A percentile compares a stretch with the other conserved stretches of the same genome.
Conservation (phyloP, 352 stramenopile genomes). For the Phytopythium montanum region DNA sequence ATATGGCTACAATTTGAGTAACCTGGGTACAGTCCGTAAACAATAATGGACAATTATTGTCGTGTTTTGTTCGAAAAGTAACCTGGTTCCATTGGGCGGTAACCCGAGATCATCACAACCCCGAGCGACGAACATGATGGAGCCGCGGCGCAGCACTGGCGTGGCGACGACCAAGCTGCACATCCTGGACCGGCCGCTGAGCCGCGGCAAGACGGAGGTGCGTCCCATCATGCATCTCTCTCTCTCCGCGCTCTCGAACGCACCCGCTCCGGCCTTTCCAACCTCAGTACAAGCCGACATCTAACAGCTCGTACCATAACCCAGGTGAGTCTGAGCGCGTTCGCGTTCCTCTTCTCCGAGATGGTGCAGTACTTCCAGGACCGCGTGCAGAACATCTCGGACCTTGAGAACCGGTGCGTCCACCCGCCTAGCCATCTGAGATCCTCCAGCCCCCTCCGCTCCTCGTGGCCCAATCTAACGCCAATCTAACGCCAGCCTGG, state of each 20-base stretch:
- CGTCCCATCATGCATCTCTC: constrained; percentile 1
- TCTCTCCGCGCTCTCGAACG: background rate
- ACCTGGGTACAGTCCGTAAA: too few species aligned
- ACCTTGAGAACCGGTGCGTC: constrained; percentile 89
- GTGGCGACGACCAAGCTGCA: constrained; percentile 62
- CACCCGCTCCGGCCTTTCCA: background rate
- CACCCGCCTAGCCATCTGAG: too few species aligned
- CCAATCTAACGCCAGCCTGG: constrained; percentile 48
- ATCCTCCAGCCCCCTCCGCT: too few species aligned
- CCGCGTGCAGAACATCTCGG: constrained; percentile 93
- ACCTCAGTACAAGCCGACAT: background rate
- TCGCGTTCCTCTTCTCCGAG: constrained; percentile 97
- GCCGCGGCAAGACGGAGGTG: constrained; percentile 72
- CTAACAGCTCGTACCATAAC: background rate
- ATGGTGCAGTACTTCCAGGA: constrained; percentile 98
- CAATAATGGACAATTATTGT: too few species aligned
- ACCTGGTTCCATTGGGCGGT: too few species aligned
- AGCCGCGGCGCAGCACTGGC: constrained; percentile 45
- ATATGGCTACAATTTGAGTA: background rate
- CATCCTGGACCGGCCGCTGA: constrained; percentile 75
- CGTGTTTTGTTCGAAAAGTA: too few species aligned
- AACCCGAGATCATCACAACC: background rate
- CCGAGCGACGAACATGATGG: constrained; percentile 28
- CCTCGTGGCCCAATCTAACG: background rate
- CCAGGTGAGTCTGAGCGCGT: constrained; percentile 92